Evolutionary conservation across 2,329 filamentous ascomycete species (phyloP).

Genomic region (Sclerotinia sclerotiorum): DNA sequence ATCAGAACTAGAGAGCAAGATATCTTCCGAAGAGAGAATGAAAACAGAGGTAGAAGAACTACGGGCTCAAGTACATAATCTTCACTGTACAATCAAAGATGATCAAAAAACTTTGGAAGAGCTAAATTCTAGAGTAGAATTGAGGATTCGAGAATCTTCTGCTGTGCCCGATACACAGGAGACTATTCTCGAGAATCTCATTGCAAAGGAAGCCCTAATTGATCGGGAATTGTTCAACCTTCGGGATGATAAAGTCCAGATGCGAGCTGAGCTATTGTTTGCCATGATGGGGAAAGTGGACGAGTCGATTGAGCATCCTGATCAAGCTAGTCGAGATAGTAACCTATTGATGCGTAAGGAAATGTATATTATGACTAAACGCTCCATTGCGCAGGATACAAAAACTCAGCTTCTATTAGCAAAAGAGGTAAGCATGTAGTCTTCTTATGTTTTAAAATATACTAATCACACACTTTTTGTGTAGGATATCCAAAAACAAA

Average conservation of each 20-base stretch:
- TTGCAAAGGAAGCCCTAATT: not conserved
- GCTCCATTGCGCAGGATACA: not conserved
- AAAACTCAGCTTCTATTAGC: not conserved
- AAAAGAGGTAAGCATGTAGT: not conserved
- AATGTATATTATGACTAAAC: not conserved
- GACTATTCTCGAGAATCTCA: not conserved
- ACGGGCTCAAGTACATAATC: not conserved
- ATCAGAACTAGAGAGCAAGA: not conserved
- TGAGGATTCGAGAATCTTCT: not conserved
- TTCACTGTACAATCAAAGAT: not conserved
- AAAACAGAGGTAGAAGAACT: not conserved
- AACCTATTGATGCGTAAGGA: not conserved
- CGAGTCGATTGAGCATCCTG: not conserved
- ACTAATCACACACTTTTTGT: not conserved
- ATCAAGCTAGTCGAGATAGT: conserved; percentile 1
- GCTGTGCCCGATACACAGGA: not conserved
- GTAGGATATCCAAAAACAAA: conserved; percentile 4
- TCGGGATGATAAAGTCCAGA: not conserved
- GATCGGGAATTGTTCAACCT: conserved; percentile 8
- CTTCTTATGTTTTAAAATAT: too few species aligned
- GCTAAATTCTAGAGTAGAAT: not conserved
- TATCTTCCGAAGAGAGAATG: not conserved
- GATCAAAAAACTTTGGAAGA: not conserved
- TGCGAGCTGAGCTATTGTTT: not conserved
- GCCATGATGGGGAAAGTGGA: not conserved